Percentiles rank a stretch among this genome's conserved stretches.
phyloP scores from a whole-genome alignment of 148 eudicot species.

The Rhododendron molle region DNA sequence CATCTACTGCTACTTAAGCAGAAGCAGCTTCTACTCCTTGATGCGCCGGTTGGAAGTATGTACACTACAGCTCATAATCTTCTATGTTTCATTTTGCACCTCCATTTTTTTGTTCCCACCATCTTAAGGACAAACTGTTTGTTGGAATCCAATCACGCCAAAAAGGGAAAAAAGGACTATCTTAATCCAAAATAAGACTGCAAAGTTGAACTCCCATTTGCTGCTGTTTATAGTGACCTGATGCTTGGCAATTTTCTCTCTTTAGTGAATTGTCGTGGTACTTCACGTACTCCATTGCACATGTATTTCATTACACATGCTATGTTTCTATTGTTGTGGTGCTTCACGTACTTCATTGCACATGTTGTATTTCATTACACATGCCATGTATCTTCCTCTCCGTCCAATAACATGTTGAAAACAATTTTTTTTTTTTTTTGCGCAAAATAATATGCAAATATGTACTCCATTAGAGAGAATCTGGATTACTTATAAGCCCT shows the following conservation, averaged over 20 bases:
- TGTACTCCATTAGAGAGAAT: background rate
- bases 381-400: background rate
- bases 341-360: background rate
- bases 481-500: too few species aligned
- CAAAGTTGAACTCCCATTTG: background rate
- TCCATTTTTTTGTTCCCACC: background rate
- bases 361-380: background rate
- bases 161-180: too few species aligned
- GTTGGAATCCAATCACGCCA: background rate
- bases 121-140: background rate
- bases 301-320: background rate
- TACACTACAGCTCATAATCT: background rate
- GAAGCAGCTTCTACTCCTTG: constrained; percentile 64
- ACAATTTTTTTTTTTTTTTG: background rate
- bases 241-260: background rate
- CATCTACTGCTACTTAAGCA: constrained; percentile 72
- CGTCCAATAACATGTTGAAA: background rate
- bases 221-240: background rate
- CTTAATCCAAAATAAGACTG: background rate
- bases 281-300: background rate
- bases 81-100: background rate
- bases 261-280: background rate
- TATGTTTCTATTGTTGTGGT: background rate
- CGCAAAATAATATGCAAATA: background rate
- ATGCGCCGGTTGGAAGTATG: constrained; percentile 81